A percentile compares a stretch with the other conserved stretches of the same genome.
These are phyloP conservation scores for Aspergillus uvarum DNA, from an alignment of 2,329 filamentous ascomycete species.

Conservation along the genomic window DNA sequence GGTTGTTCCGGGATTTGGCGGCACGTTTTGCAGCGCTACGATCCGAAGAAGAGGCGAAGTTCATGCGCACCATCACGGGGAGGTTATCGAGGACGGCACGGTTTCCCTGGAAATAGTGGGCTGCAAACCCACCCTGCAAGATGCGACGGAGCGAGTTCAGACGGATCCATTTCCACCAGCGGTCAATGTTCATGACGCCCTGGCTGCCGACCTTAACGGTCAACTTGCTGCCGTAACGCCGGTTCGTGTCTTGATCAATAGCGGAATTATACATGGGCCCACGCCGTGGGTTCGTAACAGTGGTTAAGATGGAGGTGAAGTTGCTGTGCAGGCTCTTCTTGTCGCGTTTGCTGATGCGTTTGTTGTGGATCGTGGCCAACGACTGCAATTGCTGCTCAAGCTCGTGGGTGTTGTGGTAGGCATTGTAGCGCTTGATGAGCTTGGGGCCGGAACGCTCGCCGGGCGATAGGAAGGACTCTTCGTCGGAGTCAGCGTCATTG, in stretches of 20 bases:
- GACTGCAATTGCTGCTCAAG: slow-evolving; percentile 59
- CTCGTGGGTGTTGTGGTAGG: slow-evolving; percentile 63
- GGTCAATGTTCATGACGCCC: slow-evolving; percentile 64
- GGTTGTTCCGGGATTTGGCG: slow-evolving; percentile 28
- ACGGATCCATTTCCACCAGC: slow-evolving; percentile 71
- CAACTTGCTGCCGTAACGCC: slow-evolving; percentile 62
- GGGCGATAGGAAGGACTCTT: slow-evolving; percentile 30
- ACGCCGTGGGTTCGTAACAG: slow-evolving; percentile 64
- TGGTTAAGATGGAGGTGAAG: slow-evolving; percentile 65
- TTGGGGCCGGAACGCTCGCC: slow-evolving; percentile 36
- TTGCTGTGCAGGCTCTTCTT: slow-evolving; percentile 65
- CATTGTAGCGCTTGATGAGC: slow-evolving; percentile 64
- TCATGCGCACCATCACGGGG: slow-evolving; percentile 46
- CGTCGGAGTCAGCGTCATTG: slow-evolving; percentile 43
- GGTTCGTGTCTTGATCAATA: slow-evolving; percentile 59
- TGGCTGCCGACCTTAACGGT: slow-evolving; percentile 58
- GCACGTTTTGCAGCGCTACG: slow-evolving; percentile 29
- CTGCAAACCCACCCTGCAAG: slow-evolving; percentile 61
- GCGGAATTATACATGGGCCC: slow-evolving; percentile 67
- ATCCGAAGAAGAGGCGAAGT: slow-evolving; percentile 20
- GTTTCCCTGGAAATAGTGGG: slow-evolving; percentile 62
- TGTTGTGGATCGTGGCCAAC: slow-evolving; percentile 61
- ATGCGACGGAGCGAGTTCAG: slow-evolving; percentile 61
- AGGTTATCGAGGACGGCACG: slow-evolving; percentile 60
- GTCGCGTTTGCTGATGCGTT: slow-evolving; percentile 65